Base-by-base conservation (phyloP, 2,329 filamentous ascomycete species). In the Monilinia aucupariae region DNA sequence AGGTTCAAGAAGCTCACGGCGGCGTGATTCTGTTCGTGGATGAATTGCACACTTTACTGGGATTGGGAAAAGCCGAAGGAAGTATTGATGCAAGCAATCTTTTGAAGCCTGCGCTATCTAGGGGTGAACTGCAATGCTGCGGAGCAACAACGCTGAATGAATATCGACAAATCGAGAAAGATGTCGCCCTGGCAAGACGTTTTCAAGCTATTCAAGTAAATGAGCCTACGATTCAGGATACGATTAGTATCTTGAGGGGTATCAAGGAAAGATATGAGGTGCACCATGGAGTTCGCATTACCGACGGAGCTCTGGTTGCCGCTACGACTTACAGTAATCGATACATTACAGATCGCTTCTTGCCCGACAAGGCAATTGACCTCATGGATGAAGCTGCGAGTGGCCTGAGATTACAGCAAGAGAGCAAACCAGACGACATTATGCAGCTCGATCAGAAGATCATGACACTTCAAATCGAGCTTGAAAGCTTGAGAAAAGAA, bases 221-320 rank as follows among this genome's bases (percentile, higher is more conserved):
- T 65, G 94, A 99, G 71, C 94, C 94, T 0, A 88, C 85, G 0
- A 92, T 97, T 0, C 86, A 91, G 69, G 92, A 97, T 69, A 97
- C 94, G 0, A 92, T 99, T 66, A 96, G 91, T 58, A 97, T 99
- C 63, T 80, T 99, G 0, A 86, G 94, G 72, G 94, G 93, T 55
- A 97, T 99, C 79, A 97, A 97, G 74, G 92, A 97, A 72, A 91
- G 92, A 68, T 99, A 99, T 72, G 94, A 97, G 75, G 91, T 97
- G 0, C 94, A 97, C 69, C 94, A 99, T 72, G 93, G 94, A 76
- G 93, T 97, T 0, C 84, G 92, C 61, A 97, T 99, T 68, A 96
- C 91, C 0, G 94, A 97, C 71, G 88, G 89, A 2, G 92, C 94
- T 8, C 79, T 97, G 13, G 93, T 99, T 17, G 92, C 94, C 1